Evolutionary conservation across 1,139 yeast species (phyloP).

Genomic region (Geotrichum australiense): DNA sequence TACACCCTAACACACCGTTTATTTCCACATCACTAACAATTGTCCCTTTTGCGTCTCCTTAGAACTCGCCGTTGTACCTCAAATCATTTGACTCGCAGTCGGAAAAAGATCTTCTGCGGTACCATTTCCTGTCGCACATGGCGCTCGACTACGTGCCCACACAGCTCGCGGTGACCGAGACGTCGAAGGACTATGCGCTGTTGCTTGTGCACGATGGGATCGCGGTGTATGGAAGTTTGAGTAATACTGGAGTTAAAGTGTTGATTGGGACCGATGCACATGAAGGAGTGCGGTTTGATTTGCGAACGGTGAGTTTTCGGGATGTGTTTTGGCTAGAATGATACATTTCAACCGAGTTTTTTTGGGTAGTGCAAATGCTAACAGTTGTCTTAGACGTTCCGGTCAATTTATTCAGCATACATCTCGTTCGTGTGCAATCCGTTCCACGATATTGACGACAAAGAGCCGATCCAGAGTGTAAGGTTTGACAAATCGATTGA

Average conservation of each 20-base stretch:
- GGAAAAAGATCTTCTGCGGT: conserved; percentile 26
- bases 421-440: conserved; percentile 37
- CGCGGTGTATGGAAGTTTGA: conserved; percentile 37
- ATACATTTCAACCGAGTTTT: neutral
- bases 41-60: neutral
- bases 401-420: conserved; percentile 34
- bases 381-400: conserved; percentile 25
- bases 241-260: conserved; percentile 37
- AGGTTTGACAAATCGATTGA: conserved; percentile 27
- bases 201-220: conserved; percentile 38
- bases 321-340: neutral
- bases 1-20: no score
- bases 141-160: conserved; percentile 36
- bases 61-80: conserved; percentile 31
- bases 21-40: no score
- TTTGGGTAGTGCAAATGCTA: neutral
- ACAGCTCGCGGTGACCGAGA: conserved; percentile 26
- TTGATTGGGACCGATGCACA: conserved; percentile 35
- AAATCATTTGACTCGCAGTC: conserved; percentile 22
- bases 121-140: conserved; percentile 39
- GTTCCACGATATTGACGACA: conserved; percentile 28
- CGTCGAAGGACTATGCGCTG: conserved; percentile 31
- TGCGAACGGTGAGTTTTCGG: conserved; percentile 23
- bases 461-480: conserved; percentile 26
- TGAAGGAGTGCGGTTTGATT: conserved; percentile 26